Base-by-base conservation (phyloP, 176 grass and related monocot species). In the Rhynchospora tenuis region DNA sequence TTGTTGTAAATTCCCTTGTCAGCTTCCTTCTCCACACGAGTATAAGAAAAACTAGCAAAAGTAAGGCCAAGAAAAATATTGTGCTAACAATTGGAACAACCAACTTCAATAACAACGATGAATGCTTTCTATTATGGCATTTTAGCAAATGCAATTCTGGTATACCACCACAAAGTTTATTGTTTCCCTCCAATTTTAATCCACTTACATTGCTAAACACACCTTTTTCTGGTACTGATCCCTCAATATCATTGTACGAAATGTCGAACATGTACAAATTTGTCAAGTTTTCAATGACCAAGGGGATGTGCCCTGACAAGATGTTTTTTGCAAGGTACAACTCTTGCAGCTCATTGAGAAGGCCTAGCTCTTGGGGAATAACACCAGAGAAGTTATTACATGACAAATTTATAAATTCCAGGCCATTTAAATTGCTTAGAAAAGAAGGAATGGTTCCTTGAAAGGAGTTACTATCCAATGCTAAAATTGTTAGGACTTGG, bases 81-180 rank as follows among this genome's bases (percentile, higher is more conserved):
- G 22, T 56, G 9, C 59, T 11, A 10, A 2, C 5, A 0, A 67
- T 20, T 1, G 51, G 81, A 10, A 89, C 42, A 22, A 89, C 5
- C 81, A 91, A 75, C 59, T 9, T 58, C 19, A 80, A 81, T 0
- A 65, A 15, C 15, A 80, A 60, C 26, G 0, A 7, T 15, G 81
- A 69, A 33, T 2, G 22, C 22, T 80, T 33, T n/a, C 62, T 83
- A 7, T 85, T 13, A 44, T 64, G 7, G 43, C 90, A 89, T 50
- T 43, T 20, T 62, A 20, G 58, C 58, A 62, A 62, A 62, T 15
- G 20, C 20, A 62, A 20, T 20, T 62, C 58, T 20, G 58, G 6
- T 17, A 13, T 62, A 62, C 58, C 58, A 6, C 58, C 58, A 62
- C 58, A 62, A 62, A 62, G 58, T 11, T 62, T 62, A 4, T 14